phyloP scores from a whole-genome alignment of 1,139 yeast species.

The Zygosaccharomyces pseudobailii region DNA sequence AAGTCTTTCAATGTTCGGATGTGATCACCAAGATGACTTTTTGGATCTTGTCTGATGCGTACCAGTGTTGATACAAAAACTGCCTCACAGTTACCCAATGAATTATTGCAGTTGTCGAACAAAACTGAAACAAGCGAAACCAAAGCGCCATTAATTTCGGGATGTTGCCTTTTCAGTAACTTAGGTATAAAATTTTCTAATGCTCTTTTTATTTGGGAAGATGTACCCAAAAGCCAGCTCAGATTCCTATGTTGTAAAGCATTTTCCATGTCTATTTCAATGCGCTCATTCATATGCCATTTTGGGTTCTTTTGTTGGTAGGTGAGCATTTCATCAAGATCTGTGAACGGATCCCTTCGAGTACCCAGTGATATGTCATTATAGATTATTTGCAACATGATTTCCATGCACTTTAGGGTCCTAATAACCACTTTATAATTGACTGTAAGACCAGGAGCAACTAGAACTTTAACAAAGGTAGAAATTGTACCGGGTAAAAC shows the following conservation, averaged over 20 bases:
- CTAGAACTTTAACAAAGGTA: slow-evolving; percentile 41
- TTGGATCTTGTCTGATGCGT: slow-evolving; percentile 10
- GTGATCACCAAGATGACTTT: slow-evolving; percentile 6
- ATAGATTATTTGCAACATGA: slow-evolving; percentile 38
- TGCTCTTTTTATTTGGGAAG: slow-evolving; percentile 47
- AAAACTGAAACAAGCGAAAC: slow-evolving; percentile 34
- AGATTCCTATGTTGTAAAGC: slow-evolving; percentile 42
- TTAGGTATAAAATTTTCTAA: slow-evolving; percentile 37
- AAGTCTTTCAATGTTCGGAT: slow-evolving; percentile 3
- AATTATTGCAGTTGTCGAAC: slow-evolving; percentile 13
- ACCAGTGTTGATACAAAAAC: slow-evolving; percentile 13
- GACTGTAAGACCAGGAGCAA: slow-evolving; percentile 35
- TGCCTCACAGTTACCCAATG: slow-evolving; percentile 18
- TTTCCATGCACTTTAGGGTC: slow-evolving; percentile 35
- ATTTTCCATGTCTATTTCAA: slow-evolving; percentile 15
- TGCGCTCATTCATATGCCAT: slow-evolving; percentile 14
- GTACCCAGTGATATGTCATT: slow-evolving; percentile 39
- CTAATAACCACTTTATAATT: slow-evolving; percentile 41
- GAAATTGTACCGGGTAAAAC: slow-evolving; percentile 58
- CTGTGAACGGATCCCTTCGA: slow-evolving; percentile 11
- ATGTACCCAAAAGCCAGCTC: slow-evolving; percentile 62
- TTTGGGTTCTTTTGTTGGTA: slow-evolving; percentile 6
- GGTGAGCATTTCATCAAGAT: slow-evolving; percentile 6
- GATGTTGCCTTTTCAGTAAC: slow-evolving; percentile 32
- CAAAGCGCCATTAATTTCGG: slow-evolving; percentile 15